Evolutionary conservation across 495 filamentous ascomycete genomes (phyloP).

Genomic region (Talaromyces trachyspermus): DNA sequence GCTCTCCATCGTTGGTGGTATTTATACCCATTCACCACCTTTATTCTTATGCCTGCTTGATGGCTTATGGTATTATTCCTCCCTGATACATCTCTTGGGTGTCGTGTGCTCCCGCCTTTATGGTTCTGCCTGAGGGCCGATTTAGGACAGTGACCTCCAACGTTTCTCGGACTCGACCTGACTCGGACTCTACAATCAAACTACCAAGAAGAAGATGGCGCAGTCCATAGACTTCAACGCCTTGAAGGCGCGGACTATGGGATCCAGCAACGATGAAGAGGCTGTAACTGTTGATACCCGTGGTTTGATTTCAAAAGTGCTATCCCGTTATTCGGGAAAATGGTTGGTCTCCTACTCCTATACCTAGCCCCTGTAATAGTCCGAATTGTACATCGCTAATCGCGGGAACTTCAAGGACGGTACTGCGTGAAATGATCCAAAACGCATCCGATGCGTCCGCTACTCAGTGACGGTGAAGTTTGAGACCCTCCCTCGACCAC

Average conservation of each 20-base stretch:
- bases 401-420: slow-evolving; percentile 33
- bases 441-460: slow-evolving; percentile 96
- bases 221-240: slow-evolving; percentile 66
- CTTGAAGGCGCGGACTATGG: slow-evolving; percentile 79
- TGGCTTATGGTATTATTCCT: too few species aligned
- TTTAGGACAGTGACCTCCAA: too few species aligned
- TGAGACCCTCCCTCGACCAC: slow-evolving; percentile 78
- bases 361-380: slow-evolving; percentile 31
- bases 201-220: slow-evolving; percentile 33
- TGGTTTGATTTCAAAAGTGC: slow-evolving; percentile 93
- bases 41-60: too few species aligned
- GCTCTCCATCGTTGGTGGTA: too few species aligned
- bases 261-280: slow-evolving; percentile 80
- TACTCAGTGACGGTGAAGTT: slow-evolving; percentile 81
- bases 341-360: too few species aligned
- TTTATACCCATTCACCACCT: too few species aligned
- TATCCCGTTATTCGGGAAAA: slow-evolving; percentile 91
- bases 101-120: too few species aligned
- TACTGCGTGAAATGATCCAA: slow-evolving; percentile 88
- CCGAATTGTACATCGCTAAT: slow-evolving; percentile 4
- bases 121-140: too few species aligned
- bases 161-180: too few species aligned
- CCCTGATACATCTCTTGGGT: too few species aligned
- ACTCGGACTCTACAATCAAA: too few species aligned
- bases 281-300: slow-evolving; percentile 98